These are phyloP conservation scores for Murraya koenigii DNA, from an alignment of 345 rosid genomes.

Conservation along the genomic window DNA sequence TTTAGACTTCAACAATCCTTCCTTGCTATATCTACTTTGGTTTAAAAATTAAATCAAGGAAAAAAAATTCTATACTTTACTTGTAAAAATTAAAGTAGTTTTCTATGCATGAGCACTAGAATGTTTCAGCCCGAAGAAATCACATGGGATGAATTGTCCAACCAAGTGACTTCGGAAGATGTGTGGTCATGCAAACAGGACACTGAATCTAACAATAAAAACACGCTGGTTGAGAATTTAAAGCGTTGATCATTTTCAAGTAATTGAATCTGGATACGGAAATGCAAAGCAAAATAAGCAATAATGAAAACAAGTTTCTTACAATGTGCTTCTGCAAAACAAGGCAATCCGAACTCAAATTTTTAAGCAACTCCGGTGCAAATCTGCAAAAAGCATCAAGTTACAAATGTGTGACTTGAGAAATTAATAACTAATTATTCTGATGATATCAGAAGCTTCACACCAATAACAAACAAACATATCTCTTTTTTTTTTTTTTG, in stretches of 20 bases:
- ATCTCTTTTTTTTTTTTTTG: no score
- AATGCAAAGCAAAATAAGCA: background rate
- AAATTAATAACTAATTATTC: background rate
- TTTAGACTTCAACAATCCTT: background rate
- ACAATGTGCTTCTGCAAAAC: constrained; percentile 93
- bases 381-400: constrained; percentile 42
- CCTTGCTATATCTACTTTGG: no score
- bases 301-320: constrained; percentile 27
- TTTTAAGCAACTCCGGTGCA: constrained; percentile 61
- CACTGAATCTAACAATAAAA: background rate
- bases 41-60: background rate
- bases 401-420: background rate
- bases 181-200: background rate
- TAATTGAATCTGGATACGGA: background rate
- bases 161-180: background rate
- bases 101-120: no score
- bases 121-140: background rate
- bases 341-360: constrained; percentile 70
- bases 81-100: no score
- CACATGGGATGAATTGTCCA: background rate
- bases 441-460: background rate
- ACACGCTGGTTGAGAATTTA: background rate
- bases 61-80: no score
- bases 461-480: background rate
- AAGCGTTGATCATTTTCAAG: background rate